phyloP scores from a whole-genome alignment of 306 rosid species.

The Prunus fruticosa region DNA sequence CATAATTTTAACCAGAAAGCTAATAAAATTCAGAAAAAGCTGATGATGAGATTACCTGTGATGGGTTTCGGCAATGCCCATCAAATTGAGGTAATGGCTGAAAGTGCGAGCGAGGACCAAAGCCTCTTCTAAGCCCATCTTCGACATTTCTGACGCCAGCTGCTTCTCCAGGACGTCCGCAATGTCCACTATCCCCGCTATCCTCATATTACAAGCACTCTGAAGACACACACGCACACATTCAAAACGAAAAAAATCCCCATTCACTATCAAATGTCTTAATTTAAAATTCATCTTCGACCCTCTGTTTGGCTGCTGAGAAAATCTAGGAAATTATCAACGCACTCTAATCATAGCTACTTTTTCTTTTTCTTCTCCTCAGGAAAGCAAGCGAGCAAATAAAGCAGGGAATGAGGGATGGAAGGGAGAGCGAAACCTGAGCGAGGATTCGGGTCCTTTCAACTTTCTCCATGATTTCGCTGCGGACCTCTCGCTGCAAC shows the following conservation, averaged over 20 bases:
- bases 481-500: conserved; percentile 75
- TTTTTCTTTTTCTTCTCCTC: background rate
- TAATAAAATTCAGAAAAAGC: background rate
- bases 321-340: background rate
- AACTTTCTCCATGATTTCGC: conserved; percentile 51
- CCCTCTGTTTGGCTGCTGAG: conserved; percentile 11
- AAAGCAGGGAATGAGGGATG: background rate
- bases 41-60: conserved; percentile 52
- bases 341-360: background rate
- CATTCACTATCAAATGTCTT: background rate
- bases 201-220: conserved; percentile 90
- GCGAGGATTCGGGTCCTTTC: conserved; percentile 77
- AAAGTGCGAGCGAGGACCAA: conserved; percentile 83
- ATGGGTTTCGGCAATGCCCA: conserved; percentile 94
- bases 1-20: background rate
- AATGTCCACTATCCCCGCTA: conserved; percentile 72
- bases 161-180: conserved; percentile 88
- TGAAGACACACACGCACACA: conserved; percentile 21
- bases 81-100: conserved; percentile 83
- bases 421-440: conserved; percentile 43
- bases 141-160: conserved; percentile 73
- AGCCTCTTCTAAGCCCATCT: conserved; percentile 86
- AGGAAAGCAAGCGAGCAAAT: background rate
- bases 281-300: background rate
- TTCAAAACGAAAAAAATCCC: background rate